Evolutionary conservation across 805 yeast genomes (phyloP), one percentile per base, ranked within the genome.

Genomic region (Cyberlindnera misumaiensis): DNA sequence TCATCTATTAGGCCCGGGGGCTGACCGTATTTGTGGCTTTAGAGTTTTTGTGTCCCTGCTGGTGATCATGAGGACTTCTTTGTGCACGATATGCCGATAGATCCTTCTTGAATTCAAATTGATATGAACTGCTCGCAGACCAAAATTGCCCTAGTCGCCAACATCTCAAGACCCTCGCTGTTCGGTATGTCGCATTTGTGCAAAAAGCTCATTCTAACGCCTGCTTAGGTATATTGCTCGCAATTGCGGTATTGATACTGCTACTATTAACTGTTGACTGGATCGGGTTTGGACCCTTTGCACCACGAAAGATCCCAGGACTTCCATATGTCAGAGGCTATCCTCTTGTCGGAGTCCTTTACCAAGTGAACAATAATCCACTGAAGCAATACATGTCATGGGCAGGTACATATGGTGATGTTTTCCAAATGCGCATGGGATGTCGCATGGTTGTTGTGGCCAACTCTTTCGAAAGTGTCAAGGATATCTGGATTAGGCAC

Each of bases 381-480:
- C 71, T 84, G 10, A 36, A 64, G 13, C 58, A 58, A 8, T 79
- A 72, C 49, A 43, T 57, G 36, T 43, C 57, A 12, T 73, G 85
- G 76, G 38, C 70, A 1, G 34, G 54, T n/a, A 41, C 43, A 11
- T 67, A 70, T 44, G 68, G 73, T 4, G 56, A 64, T 6, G 71
- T 81, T 1, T 82, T 71, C 51, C 90, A 83, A 48, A 65, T 82
- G 32, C 58, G 82, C 34, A 56, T 83, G 38, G 94, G 94, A 0
- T 60, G 54, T 14, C 65, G 59, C 29, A 60, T 71, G 11, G 72
- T 80, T 1, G 68, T 84, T 11, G 78, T 84, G 13, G 89, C 77
- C n/a, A 81, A 83, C 52, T 70, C 82, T 1, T 78, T 62, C 46
- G 71, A 68, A 4, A 70, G 80, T 6, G 75, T 79, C 1, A 55